Evolutionary conservation across 106 monocot genomes (phyloP).

Genomic region (Dendrobium officinale): DNA sequence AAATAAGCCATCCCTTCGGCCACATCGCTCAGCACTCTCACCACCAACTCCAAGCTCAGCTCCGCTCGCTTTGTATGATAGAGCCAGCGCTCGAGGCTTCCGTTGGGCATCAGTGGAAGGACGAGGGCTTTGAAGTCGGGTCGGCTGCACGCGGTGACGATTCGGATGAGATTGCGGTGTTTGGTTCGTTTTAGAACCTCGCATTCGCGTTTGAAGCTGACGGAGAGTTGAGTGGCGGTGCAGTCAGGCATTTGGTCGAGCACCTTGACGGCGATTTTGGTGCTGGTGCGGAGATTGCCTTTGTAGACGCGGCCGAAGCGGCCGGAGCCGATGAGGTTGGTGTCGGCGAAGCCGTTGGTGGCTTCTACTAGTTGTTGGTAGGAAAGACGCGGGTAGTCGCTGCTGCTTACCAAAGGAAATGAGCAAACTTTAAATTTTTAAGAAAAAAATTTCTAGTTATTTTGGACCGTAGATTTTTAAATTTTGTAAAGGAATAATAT

Average conservation of each 20-base stretch:
- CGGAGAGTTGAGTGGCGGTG: conserved; percentile 9
- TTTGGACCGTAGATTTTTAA: too few relatives aligned
- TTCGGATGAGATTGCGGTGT: conserved; percentile 78
- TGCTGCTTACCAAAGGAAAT: background rate
- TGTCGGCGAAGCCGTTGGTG: conserved; percentile 55
- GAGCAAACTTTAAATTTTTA: too few relatives aligned
- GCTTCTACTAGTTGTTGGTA: conserved; percentile 59
- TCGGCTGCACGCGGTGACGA: conserved; percentile 79
- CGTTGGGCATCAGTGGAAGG: conserved; percentile 80
- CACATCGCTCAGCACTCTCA: conserved; percentile 53
- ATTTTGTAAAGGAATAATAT: too few relatives aligned
- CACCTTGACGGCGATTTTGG: conserved; percentile 66
- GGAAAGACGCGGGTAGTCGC: conserved; percentile 63
- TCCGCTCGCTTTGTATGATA: conserved; percentile 8
- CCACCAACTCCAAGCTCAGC: conserved; percentile 33
- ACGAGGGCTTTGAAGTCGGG: conserved; percentile 87
- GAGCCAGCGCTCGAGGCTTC: conserved; percentile 64
- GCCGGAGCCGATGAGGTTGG: conserved; percentile 61
- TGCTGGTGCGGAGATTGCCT: conserved; percentile 41
- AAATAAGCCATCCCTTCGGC: conserved; percentile 87
- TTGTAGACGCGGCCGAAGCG: conserved; percentile 71
- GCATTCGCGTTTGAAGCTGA: conserved; percentile 78
- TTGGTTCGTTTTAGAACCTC: conserved; percentile 63
- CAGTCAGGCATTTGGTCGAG: conserved; percentile 27
- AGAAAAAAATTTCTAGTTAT: too few relatives aligned